Evolutionary conservation across 2,329 filamentous ascomycete genomes (phyloP), one percentile per base, ranked within the genome.

Genomic region (Chaetomium sp.): DNA sequence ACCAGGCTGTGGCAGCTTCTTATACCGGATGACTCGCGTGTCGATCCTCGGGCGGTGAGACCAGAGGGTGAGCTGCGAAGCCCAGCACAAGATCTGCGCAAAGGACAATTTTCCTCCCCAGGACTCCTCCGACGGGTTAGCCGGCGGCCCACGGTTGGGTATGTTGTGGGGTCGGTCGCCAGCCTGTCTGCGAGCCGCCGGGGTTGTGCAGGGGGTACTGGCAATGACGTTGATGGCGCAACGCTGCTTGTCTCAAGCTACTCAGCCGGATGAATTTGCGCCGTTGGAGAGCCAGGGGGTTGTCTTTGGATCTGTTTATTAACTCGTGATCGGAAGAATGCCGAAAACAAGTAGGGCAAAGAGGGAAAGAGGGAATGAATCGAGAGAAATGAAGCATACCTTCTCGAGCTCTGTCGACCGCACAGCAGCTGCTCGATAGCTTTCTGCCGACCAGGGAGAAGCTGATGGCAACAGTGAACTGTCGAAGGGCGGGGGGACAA

Each of bases 61-160:
- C 38, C 25, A 45, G 13, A 25, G 19, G 38, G 50, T 12, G 59
- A 42, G 29, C 31, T 62, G 27, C 57, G 47, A 38, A 19, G 31
- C 31, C 58, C 51, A 38, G 61, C 53, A 42, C 45, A 57, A 54
- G 65, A 65, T 65, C 62, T 53, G 65, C 60, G 53, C 45, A 27
- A 21, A 60, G 19, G 50, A n/a, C 54, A 62, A 57, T 59, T 59
- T 60, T 56, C 51, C 38, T 29, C 3, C 13, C 33, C 50, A 31
- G 35, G 33, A 19, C 27, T 62, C 55, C 35, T 58, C 57, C 59
- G 59, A 55, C 35, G 60, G 60, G 27, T 54, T 29, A 29, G 56
- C 13, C 23, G 25, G 21, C 45, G 29, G 59, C 50, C 50, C 50
- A 23, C 31, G 35, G 49, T 45, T 35, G 35, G 50, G 35, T 61